These are phyloP conservation scores for Backusella luteola DNA, from an alignment of 192 early-diverging fungal genomes.

Conservation along the genomic window DNA sequence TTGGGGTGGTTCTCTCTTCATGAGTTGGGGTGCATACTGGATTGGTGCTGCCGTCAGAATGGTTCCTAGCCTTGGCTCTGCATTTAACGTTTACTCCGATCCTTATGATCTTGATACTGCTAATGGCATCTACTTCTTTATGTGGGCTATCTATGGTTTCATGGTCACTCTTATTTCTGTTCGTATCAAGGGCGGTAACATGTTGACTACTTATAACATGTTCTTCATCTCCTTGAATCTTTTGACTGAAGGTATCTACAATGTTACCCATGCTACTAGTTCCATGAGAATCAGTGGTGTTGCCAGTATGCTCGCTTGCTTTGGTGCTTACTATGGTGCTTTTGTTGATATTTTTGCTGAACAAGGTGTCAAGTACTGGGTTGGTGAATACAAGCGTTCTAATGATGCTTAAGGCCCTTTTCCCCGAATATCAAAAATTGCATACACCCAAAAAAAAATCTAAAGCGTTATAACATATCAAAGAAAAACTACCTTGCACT, in stretches of 20 bases:
- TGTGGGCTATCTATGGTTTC: not conserved
- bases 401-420: not conserved
- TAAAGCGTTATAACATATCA: not conserved
- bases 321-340: not conserved
- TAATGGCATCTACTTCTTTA: not conserved
- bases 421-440: not conserved
- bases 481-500: not conserved
- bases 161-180: not conserved
- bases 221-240: not conserved
- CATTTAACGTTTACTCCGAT: not conserved
- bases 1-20: not conserved
- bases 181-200: not conserved
- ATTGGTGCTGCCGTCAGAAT: not conserved
- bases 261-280: not conserved
- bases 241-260: not conserved
- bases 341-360: not conserved
- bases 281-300: not conserved
- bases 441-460: not conserved
- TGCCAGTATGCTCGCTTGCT: not conserved
- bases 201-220: not conserved
- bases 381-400: not conserved
- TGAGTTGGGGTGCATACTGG: not conserved
- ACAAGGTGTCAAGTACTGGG: not conserved
- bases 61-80: not conserved
- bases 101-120: not conserved